These are phyloP conservation scores for Hymenoscyphus salicellus DNA, from an alignment of 2,329 filamentous ascomycete species.

Conservation along the genomic window DNA sequence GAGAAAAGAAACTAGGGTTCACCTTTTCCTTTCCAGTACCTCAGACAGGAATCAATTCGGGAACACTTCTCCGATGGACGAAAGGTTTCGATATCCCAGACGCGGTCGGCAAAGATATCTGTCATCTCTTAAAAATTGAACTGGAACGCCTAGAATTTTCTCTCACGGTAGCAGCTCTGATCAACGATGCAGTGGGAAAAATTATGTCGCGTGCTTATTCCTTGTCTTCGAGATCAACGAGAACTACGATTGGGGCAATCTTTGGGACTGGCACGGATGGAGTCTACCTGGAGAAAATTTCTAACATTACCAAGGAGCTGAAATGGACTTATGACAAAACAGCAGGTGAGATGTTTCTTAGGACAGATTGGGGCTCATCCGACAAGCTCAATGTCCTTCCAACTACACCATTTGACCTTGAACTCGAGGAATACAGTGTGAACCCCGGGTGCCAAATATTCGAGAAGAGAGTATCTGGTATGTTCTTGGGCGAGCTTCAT, in stretches of 20 bases:
- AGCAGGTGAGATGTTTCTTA: slow-evolving; percentile 94
- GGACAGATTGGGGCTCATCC: slow-evolving; percentile 98
- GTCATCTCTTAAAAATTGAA: slow-evolving; percentile 80
- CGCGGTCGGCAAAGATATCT: slow-evolving; percentile 90
- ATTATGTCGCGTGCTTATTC: too few species aligned
- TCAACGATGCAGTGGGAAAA: slow-evolving; percentile 98
- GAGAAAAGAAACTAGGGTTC: background rate
- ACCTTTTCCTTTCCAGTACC: background rate
- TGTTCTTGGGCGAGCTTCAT: slow-evolving; percentile 95
- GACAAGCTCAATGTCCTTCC: slow-evolving; percentile 92
- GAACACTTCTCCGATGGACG: slow-evolving; percentile 77
- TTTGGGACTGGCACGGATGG: slow-evolving; percentile 47
- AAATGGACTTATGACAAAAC: slow-evolving; percentile 69
- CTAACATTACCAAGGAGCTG: slow-evolving; percentile 76
- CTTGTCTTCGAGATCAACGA: too few species aligned
- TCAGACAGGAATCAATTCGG: background rate
- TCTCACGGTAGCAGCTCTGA: slow-evolving; percentile 89
- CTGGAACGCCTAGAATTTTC: slow-evolving; percentile 84
- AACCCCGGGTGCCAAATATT: slow-evolving; percentile 98
- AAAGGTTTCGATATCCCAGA: slow-evolving; percentile 98
- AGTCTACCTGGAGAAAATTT: slow-evolving; percentile 71
- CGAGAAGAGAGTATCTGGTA: slow-evolving; percentile 95
- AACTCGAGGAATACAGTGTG: slow-evolving; percentile 74
- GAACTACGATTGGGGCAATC: slow-evolving; percentile 98
- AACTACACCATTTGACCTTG: slow-evolving; percentile 80